phyloP scores from a whole-genome alignment of 2,329 filamentous ascomycete species.

The Raffaelea albimanens region DNA sequence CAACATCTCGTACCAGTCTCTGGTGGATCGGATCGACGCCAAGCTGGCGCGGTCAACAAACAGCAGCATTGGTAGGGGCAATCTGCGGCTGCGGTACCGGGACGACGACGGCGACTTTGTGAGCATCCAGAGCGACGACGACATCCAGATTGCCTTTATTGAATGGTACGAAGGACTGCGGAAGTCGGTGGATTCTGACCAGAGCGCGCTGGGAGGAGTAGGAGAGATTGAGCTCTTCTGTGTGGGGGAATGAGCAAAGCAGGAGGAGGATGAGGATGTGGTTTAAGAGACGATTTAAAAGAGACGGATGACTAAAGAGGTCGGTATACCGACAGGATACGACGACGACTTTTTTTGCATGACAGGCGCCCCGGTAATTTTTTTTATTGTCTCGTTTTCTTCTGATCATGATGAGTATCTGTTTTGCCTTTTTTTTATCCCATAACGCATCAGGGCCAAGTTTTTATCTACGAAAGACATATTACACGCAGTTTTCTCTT shows the following conservation, averaged over 20 bases:
- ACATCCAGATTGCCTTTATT: slow-evolving; percentile 90
- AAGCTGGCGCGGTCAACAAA: slow-evolving; percentile 83
- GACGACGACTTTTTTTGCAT: not conserved
- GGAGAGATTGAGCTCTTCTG: slow-evolving; percentile 89
- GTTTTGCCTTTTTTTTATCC: not conserved
- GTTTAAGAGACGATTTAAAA: not conserved
- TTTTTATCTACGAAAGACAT: no score
- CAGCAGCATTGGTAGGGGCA: slow-evolving; percentile 72
- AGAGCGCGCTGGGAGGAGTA: slow-evolving; percentile 51
- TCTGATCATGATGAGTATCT: not conserved
- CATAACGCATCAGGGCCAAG: not conserved
- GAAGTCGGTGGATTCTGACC: not conserved
- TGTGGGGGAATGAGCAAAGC: slow-evolving; percentile 35
- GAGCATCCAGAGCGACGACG: slow-evolving; percentile 89
- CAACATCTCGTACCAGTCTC: slow-evolving; percentile 87
- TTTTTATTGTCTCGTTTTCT: not conserved
- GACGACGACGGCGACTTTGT: slow-evolving; percentile 92
- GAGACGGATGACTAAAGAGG: not conserved
- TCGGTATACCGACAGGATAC: no score
- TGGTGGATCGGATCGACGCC: slow-evolving; percentile 92
- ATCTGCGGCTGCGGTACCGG: slow-evolving; percentile 78
- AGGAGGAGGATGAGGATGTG: no score
- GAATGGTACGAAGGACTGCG: slow-evolving; percentile 72
- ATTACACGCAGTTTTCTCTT: no score
- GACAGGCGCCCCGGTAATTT: not conserved